phyloP scores from a whole-genome alignment of 805 yeast genomes.

The Candida krabiensis region DNA sequence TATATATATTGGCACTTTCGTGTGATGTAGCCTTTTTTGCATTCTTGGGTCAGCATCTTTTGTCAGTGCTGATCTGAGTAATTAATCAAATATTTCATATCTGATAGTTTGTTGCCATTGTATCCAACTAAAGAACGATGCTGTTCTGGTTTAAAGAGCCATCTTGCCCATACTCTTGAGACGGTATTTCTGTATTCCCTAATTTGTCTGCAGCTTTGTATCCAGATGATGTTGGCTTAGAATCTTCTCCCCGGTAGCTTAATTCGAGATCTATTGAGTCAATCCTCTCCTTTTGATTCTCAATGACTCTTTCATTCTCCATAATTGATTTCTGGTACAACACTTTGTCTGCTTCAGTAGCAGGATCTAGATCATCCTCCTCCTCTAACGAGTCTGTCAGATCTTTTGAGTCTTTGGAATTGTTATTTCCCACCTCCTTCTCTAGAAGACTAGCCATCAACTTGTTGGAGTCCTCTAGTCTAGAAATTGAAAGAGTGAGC shows the following conservation, averaged over 20 bases:
- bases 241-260: slow-evolving; percentile 37
- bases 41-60: too few relatives aligned
- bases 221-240: neutral
- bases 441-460: slow-evolving; percentile 45
- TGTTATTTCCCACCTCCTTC: slow-evolving; percentile 22
- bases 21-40: too few relatives aligned
- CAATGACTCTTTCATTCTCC: slow-evolving; percentile 57
- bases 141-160: too few relatives aligned
- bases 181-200: too few relatives aligned
- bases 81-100: too few relatives aligned
- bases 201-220: slow-evolving; percentile 1
- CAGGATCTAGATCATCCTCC: slow-evolving; percentile 17
- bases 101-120: too few relatives aligned
- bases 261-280: slow-evolving; percentile 48
- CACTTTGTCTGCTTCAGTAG: slow-evolving; percentile 41
- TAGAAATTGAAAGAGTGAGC: slow-evolving; percentile 42
- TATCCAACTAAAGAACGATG: too few relatives aligned
- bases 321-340: slow-evolving; percentile 53
- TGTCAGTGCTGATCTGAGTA: too few relatives aligned
- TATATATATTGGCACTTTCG: too few relatives aligned
- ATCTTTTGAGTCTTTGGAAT: slow-evolving; percentile 30
- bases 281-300: slow-evolving; percentile 49
- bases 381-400: slow-evolving; percentile 42
- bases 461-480: slow-evolving; percentile 52
- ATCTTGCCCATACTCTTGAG: too few relatives aligned